Percentiles rank a stretch among this genome's conserved stretches.
These are phyloP conservation scores for Globisporangium nagaii DNA, from an alignment of 352 stramenopile genomes.

Conservation along the genomic window DNA sequence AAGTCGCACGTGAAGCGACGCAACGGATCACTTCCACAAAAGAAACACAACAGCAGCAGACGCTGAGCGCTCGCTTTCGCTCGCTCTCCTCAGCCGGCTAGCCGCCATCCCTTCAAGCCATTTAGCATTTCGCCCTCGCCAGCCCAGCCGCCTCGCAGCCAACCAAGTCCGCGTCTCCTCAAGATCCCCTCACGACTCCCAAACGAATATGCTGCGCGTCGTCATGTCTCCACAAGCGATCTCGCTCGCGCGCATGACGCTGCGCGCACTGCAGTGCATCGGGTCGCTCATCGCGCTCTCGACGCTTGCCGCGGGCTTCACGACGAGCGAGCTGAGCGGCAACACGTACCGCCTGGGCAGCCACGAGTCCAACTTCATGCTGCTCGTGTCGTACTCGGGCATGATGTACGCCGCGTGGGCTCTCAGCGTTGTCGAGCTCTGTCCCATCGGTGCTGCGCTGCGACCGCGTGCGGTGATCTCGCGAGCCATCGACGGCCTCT, in stretches of 20 bases:
- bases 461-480: constrained; percentile 22
- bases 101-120: neutral
- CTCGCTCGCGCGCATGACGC: constrained; percentile 15
- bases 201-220: constrained; percentile 3
- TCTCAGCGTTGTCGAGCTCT: constrained; percentile 26
- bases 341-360: constrained; percentile 9
- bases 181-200: no score
- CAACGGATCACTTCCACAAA: no score
- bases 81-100: neutral
- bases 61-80: neutral
- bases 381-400: constrained; percentile 21
- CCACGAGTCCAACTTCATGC: constrained; percentile 15
- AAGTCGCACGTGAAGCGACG: no score
- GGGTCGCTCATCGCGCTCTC: constrained; percentile 22
- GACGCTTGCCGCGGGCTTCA: constrained; percentile 6
- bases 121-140: neutral
- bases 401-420: constrained; percentile 22
- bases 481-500: constrained; percentile 18
- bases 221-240: constrained; percentile 23
- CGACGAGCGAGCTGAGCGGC: constrained; percentile 1
- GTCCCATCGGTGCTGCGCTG: constrained; percentile 15
- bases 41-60: neutral
- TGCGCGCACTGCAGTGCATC: constrained; percentile 24
- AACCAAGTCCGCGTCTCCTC: neutral
- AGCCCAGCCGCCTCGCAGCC: neutral